Percentiles rank a stretch among this genome's conserved stretches.
Evolutionary conservation across 179 eudicot species (phyloP).

Genomic region (Corrigiola litoralis): DNA sequence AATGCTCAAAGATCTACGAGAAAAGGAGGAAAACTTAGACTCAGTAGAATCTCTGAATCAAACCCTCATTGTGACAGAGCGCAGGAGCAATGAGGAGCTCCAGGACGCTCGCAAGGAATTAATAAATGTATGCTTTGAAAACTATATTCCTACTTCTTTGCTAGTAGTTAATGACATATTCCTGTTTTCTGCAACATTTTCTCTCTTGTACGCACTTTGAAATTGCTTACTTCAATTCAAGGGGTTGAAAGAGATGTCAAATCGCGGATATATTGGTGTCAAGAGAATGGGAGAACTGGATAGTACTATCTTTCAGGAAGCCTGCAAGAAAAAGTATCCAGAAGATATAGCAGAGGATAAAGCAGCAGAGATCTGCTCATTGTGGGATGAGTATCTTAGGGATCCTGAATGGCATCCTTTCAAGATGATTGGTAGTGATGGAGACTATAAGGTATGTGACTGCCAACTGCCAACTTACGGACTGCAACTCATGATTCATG

Average conservation of each 20-base stretch:
- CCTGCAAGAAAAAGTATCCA: slow-evolving; percentile 35
- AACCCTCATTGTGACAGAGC: slow-evolving; percentile 43
- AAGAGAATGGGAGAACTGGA: slow-evolving; percentile 51
- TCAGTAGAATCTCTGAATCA: slow-evolving; percentile 44
- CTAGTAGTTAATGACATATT: background rate
- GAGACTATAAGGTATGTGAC: slow-evolving; percentile 29
- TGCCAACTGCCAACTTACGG: background rate
- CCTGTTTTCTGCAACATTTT: slow-evolving; percentile 8
- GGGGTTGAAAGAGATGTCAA: slow-evolving; percentile 40
- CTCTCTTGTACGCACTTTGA: background rate
- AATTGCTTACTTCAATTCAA: slow-evolving; percentile 16
- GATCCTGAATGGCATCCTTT: slow-evolving; percentile 52
- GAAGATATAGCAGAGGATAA: slow-evolving; percentile 48
- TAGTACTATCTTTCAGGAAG: slow-evolving; percentile 32
- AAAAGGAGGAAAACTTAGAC: slow-evolving; percentile 37
- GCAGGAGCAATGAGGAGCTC: slow-evolving; percentile 48
- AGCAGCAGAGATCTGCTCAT: slow-evolving; percentile 45
- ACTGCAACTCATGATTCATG: background rate
- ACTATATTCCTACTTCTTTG: background rate
- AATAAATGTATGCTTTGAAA: slow-evolving; percentile 31
- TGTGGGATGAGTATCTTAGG: slow-evolving; percentile 50
- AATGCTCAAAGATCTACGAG: slow-evolving; percentile 41
- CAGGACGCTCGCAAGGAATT: slow-evolving; percentile 50
- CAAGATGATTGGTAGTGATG: slow-evolving; percentile 26
- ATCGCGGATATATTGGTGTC: slow-evolving; percentile 33